Percentiles rank a stretch among this genome's conserved stretches.
Evolutionary conservation across 768 basidiomycete species (phyloP).

Genomic region (Trichaptum fuscoviolaceum): DNA sequence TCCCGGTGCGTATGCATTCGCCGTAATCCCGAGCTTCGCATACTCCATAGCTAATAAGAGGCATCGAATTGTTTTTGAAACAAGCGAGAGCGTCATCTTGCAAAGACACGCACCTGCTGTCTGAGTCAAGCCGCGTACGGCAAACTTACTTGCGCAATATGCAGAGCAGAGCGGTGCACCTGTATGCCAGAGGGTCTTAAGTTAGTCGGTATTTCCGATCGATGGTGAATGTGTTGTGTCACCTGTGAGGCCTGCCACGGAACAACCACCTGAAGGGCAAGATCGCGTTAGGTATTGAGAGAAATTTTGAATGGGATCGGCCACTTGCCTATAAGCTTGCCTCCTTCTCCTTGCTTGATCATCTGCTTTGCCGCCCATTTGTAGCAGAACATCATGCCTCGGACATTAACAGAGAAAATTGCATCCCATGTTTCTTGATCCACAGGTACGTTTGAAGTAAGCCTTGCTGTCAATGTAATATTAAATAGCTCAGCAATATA

Average conservation of each 20-base stretch:
- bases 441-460: conserved; percentile 5
- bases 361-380: conserved; percentile 29
- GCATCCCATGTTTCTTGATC: conserved; percentile 3
- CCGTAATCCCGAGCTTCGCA: conserved; percentile 27
- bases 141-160: conserved; percentile 30
- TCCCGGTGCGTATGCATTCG: conserved; percentile 28
- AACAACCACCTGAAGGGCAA: conserved; percentile 7
- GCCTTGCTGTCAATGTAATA: not conserved
- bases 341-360: conserved; percentile 22
- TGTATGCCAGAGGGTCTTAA: not conserved
- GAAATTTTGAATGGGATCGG: not conserved
- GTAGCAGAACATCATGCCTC: conserved; percentile 28
- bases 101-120: conserved; percentile 16
- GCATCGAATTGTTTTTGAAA: not conserved
- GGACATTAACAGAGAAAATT: conserved; percentile 16
- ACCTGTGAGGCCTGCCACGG: conserved; percentile 12
- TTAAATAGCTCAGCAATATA: not conserved
- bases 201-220: not conserved
- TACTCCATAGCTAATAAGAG: conserved; percentile 23
- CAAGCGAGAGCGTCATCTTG: not conserved
- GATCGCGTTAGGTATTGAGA: not conserved
- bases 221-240: not conserved
- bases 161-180: conserved; percentile 10
- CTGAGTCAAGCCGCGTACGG: conserved; percentile 28
- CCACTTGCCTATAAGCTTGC: not conserved